Evolutionary conservation across 768 basidiomycete species (phyloP).

Genomic region (Phaffia tasmanica): DNA sequence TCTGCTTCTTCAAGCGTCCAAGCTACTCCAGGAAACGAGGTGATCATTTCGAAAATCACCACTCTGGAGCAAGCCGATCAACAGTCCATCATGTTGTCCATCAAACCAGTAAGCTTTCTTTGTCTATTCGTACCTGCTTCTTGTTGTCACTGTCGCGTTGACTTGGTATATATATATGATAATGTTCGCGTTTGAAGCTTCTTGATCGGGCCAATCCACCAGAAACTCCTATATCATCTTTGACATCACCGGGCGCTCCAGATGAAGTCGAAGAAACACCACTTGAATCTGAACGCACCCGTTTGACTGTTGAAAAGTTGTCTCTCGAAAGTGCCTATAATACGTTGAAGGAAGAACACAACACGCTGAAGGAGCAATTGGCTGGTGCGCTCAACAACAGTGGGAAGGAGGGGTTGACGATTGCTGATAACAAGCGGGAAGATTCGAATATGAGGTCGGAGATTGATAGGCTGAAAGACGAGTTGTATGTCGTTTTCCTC

Average conservation of each 20-base stretch:
- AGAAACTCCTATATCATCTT: background rate
- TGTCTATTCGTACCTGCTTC: background rate
- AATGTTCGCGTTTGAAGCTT: too few relatives aligned
- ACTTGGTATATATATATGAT: background rate
- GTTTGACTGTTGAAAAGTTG: conserved; percentile 69
- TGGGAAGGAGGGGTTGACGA: background rate
- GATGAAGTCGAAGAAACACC: background rate
- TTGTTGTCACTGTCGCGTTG: background rate
- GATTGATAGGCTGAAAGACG: conserved; percentile 50
- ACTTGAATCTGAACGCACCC: conserved; percentile 64
- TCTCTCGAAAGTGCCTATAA: conserved; percentile 73
- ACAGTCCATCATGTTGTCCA: conserved; percentile 81
- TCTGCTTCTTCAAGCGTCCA: background rate
- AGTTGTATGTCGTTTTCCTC: conserved; percentile 63
- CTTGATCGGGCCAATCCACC: background rate
- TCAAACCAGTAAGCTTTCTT: conserved; percentile 58
- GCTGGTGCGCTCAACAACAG: conserved; percentile 25
- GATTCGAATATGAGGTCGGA: background rate
- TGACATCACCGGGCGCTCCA: background rate
- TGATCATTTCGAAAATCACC: conserved; percentile 81
- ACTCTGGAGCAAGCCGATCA: conserved; percentile 69
- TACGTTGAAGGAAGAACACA: conserved; percentile 61
- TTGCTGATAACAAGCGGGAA: background rate
- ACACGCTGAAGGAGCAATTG: conserved; percentile 57
- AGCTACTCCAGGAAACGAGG: conserved; percentile 47